Evolutionary conservation across 108 stramenopile genomes (phyloP).

Genomic region (Cylindrotheca closterium): DNA sequence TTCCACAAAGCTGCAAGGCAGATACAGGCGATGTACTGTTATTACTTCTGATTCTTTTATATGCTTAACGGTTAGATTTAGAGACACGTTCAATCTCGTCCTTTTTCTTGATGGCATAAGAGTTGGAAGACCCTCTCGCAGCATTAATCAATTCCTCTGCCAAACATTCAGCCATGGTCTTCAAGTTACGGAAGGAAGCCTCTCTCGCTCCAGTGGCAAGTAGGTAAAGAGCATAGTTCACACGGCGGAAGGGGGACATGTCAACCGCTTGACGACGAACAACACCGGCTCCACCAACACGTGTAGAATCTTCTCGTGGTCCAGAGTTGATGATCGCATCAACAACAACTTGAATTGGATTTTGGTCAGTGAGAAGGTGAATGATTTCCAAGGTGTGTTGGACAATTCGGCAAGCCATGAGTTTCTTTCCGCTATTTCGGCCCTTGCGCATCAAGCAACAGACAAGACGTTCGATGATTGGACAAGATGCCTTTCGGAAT

Average conservation of each 20-base stretch:
- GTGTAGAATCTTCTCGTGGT: constrained; percentile 99
- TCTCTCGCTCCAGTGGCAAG: constrained; percentile 98
- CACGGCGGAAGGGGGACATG: constrained; percentile 99
- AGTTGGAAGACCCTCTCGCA: constrained; percentile 98
- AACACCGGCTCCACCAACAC: constrained; percentile 99
- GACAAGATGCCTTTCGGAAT: constrained; percentile 99
- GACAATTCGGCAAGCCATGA: constrained; percentile 97
- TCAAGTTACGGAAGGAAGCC: constrained; percentile 99
- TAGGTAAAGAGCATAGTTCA: constrained; percentile 99
- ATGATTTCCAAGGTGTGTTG: constrained; percentile 99
- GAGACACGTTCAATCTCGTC: constrained; percentile 99
- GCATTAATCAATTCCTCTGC: constrained; percentile 99
- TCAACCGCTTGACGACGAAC: constrained; percentile 99
- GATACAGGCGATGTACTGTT: too few species aligned
- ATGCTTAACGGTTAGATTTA: constrained; percentile 99
- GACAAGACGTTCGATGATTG: constrained; percentile 98
- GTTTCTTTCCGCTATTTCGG: constrained; percentile 99
- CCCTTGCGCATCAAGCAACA: constrained; percentile 98
- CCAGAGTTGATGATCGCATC: constrained; percentile 99
- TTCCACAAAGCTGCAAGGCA: too few species aligned
- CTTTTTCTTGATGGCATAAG: constrained; percentile 99
- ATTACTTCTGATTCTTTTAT: too few species aligned
- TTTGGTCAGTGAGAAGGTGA: constrained; percentile 99
- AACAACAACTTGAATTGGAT: constrained; percentile 99
- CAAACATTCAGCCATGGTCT: constrained; percentile 99